Evolutionary conservation across 1,284 basidiomycete genomes (phyloP), one percentile per base, ranked within the genome.

Genomic region (Trichosporon sp.): DNA sequence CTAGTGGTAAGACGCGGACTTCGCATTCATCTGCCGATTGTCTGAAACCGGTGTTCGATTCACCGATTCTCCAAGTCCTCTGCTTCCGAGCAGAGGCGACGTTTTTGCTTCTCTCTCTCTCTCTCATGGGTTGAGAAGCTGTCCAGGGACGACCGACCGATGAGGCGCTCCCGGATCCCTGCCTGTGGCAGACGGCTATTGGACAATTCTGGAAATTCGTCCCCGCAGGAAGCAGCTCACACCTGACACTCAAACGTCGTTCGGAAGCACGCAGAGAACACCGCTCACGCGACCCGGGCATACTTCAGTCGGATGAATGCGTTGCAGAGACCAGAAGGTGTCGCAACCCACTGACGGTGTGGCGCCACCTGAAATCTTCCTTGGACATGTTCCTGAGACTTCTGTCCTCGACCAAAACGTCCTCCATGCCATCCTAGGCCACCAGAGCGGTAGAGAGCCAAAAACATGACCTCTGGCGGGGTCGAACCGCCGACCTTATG

Each of bases 11-110:
- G 51, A 54, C 51, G 51, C 51, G 51, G 51, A 54, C 51, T 54
- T 54, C 51, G 51, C 51, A 54, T 54, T 54, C 19, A 54, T 54
- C 51, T 26, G 19, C 51, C n/a, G 51, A 54, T 54, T 54, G 51
- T 54, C 51, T 54, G 51, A 54, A 54, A 54, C 51, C 51, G 51
- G 51, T 54, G 51, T 54, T 54, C 51, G 51, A 54, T 54, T 54
- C 51, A 54, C 51, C 51, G 51, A 54, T 54, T 54, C 51, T 54
- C 51, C 51, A 54, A 54, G 51, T 21, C 51, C 51, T 54, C 51
- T 54, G 51, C 51, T 54, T 26, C 21, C 51, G 51, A 54, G n/a
- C 51, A 26, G 51, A 26, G 51, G 51, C 19, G 8, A 11, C 19
- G 10, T 26, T 54, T 54, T 54, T 54, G 51, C 19, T 6, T 26